Evolutionary conservation across 805 yeast genomes (phyloP).

Genomic region (Nakazawaea ernobii): DNA sequence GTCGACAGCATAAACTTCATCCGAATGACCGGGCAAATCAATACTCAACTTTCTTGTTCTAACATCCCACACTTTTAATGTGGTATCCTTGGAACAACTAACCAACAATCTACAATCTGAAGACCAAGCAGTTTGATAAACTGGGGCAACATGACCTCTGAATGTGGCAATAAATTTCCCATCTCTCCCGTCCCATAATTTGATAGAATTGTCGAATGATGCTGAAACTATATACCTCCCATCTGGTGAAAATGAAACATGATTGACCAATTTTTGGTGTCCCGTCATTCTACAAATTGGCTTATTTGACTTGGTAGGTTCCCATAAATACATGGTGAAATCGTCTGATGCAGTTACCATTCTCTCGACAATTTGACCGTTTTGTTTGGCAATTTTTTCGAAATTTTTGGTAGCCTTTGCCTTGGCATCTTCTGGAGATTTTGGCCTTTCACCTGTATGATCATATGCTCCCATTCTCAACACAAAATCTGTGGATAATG

Average conservation of each 20-base stretch:
- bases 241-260: constrained; percentile 93
- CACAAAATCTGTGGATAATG: constrained; percentile 86
- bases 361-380: constrained; percentile 58
- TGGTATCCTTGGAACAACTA: constrained; percentile 93
- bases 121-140: constrained; percentile 97
- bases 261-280: constrained; percentile 94
- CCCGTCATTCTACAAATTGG: constrained; percentile 96
- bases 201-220: constrained; percentile 92
- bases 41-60: constrained; percentile 76
- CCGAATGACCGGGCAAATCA: constrained; percentile 94
- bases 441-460: constrained; percentile 48
- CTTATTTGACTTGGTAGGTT: constrained; percentile 71
- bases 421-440: constrained; percentile 38
- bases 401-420: constrained; percentile 53
- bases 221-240: constrained; percentile 88
- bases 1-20: constrained; percentile 94
- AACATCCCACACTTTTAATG: constrained; percentile 94
- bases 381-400: constrained; percentile 55
- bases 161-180: constrained; percentile 88
- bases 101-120: constrained; percentile 88
- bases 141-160: constrained; percentile 97
- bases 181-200: constrained; percentile 92
- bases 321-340: constrained; percentile 97
- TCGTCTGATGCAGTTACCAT: constrained; percentile 95
- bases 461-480: constrained; percentile 86